phyloP scores from a whole-genome alignment of 1,284 basidiomycete genomes.

The Ustilago loliicola region DNA sequence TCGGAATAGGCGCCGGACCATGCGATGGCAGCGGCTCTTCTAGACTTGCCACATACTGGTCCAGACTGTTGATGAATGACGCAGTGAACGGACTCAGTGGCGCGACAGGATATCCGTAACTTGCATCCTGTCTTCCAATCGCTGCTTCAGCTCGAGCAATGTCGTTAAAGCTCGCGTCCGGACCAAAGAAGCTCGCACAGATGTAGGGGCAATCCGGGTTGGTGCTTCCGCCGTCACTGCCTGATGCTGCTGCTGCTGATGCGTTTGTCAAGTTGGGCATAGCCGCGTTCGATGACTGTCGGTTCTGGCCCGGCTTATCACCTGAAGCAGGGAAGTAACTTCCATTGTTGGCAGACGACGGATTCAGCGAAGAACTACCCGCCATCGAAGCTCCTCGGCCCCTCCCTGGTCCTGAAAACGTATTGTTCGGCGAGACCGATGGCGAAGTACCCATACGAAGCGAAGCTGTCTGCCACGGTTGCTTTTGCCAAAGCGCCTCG shows the following conservation, averaged over 20 bases:
- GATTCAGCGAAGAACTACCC: conserved; percentile 3
- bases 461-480: conserved; percentile 52
- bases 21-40: conserved; percentile 45
- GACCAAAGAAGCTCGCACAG: conserved; percentile 44
- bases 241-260: neutral
- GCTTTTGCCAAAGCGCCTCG: conserved; percentile 53
- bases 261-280: conserved; percentile 17
- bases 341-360: conserved; percentile 2
- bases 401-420: conserved; percentile 14
- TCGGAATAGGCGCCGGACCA: conserved; percentile 13
- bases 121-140: conserved; percentile 46
- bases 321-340: conserved; percentile 14
- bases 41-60: conserved; percentile 50
- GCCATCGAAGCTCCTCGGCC: conserved; percentile 20
- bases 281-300: neutral
- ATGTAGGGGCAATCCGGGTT: conserved; percentile 44
- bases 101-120: conserved; percentile 39
- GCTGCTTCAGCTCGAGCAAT: conserved; percentile 43
- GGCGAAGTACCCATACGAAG: conserved; percentile 46
- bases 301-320: conserved; percentile 8
- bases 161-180: conserved; percentile 48
- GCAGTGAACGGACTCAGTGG: conserved; percentile 47
- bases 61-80: conserved; percentile 46
- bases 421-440: conserved; percentile 17
- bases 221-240: conserved; percentile 15